A percentile compares a stretch with the other conserved stretches of the same genome.
Evolutionary conservation across 2,329 filamentous ascomycete genomes (phyloP).

Genomic region (Sarocladium oryzae): DNA sequence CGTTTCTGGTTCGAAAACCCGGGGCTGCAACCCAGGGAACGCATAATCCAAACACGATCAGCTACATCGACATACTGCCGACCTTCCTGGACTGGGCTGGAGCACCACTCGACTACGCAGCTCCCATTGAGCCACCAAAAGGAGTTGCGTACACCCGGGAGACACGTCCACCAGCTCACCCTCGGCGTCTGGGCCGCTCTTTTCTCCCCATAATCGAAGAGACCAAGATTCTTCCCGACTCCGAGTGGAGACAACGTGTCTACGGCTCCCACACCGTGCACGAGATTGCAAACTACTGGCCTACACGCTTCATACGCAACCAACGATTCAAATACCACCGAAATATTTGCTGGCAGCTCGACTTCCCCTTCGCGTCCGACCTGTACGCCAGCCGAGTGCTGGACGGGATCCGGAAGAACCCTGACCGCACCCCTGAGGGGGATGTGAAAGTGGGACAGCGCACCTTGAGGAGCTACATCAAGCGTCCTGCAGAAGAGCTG

Average conservation of each 20-base stretch:
- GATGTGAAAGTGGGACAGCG: constrained; percentile 29
- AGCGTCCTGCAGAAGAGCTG: constrained; percentile 37
- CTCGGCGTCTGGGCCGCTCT: constrained; percentile 24
- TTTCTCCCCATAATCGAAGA: constrained; percentile 29
- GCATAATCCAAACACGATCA: constrained; percentile 37
- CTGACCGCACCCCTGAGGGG: neutral
- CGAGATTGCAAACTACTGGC: constrained; percentile 43
- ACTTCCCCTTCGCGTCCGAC: constrained; percentile 42
- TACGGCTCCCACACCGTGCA: constrained; percentile 48
- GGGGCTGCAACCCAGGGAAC: constrained; percentile 15
- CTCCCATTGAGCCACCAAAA: constrained; percentile 4
- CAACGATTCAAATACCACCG: constrained; percentile 42
- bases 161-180: neutral
- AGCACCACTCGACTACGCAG: neutral
- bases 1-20: constrained; percentile 33
- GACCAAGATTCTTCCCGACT: constrained; percentile 11
- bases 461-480: constrained; percentile 34
- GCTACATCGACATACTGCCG: constrained; percentile 39
- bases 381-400: constrained; percentile 37
- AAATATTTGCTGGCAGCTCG: constrained; percentile 41
- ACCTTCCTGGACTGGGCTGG: constrained; percentile 36
- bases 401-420: constrained; percentile 35
- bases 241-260: constrained; percentile 26
- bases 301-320: constrained; percentile 39
- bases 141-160: neutral